A percentile compares a stretch with the other conserved stretches of the same genome.
Conservation (phyloP, 139 green algal species). For the Chlorella sp. region DNA sequence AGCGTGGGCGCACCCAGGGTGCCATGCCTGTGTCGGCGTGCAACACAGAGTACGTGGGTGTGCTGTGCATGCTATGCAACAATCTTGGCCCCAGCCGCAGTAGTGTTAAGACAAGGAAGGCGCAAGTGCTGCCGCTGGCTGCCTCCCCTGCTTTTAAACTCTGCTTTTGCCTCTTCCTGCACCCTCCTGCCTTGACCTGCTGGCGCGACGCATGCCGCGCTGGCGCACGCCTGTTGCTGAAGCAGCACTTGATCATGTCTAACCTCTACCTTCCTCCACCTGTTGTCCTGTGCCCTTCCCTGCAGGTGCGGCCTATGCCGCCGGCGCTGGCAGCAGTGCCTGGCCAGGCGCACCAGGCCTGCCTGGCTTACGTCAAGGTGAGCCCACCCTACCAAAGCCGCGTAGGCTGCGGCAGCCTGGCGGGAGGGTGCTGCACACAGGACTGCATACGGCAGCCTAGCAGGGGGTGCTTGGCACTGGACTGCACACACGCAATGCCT, state of each 20-base stretch:
- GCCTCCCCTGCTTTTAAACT: not conserved
- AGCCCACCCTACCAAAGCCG: not conserved
- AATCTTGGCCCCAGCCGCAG: no score
- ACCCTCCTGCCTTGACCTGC: no score
- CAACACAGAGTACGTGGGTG: no score
- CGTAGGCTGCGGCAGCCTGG: slow-evolving; percentile 37
- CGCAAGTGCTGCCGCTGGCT: not conserved
- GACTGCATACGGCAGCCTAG: no score
- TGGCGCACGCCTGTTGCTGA: no score
- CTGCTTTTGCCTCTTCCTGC: not conserved
- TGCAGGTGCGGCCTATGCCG: slow-evolving; percentile 68
- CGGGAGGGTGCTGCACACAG: slow-evolving; percentile 27
- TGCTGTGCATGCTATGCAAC: no score
- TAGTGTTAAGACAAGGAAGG: no score
- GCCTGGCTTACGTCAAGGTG: slow-evolving; percentile 69
- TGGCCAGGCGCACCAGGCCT: slow-evolving; percentile 62
- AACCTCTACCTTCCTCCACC: not conserved
- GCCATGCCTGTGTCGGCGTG: no score
- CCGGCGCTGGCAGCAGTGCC: slow-evolving; percentile 76
- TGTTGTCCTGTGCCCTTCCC: not conserved
- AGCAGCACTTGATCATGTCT: no score
- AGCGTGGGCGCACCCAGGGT: no score
- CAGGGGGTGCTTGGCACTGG: no score
- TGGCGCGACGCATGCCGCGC: not conserved
- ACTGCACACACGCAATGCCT: no score